These are phyloP conservation scores for Leucocoprinus sp. DNA, from an alignment of 768 basidiomycete genomes.

Conservation along the genomic window DNA sequence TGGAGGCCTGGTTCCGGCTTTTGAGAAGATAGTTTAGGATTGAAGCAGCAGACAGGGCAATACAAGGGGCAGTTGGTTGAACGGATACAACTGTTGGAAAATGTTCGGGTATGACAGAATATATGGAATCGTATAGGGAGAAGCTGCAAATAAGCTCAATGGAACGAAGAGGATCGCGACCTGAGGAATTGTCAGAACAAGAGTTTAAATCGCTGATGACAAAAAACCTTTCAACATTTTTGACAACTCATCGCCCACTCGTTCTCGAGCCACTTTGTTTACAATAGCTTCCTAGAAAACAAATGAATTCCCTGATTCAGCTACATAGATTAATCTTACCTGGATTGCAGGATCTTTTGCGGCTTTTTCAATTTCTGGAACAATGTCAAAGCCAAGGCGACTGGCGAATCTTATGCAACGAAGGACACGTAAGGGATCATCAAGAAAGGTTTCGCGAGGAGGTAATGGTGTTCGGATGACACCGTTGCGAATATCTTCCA, in stretches of 20 bases:
- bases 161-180: slow-evolving; percentile 63
- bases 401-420: slow-evolving; percentile 89
- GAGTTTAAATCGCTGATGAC: background rate
- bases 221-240: slow-evolving; percentile 87
- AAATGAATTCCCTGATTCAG: background rate
- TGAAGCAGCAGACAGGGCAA: slow-evolving; percentile 46
- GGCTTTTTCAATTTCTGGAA: slow-evolving; percentile 55
- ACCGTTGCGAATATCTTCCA: slow-evolving; percentile 73
- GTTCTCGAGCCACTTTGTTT: slow-evolving; percentile 81
- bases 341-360: slow-evolving; percentile 57
- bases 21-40: slow-evolving; percentile 46
- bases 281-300: slow-evolving; percentile 50
- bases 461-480: slow-evolving; percentile 84
- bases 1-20: slow-evolving; percentile 14
- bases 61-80: slow-evolving; percentile 26
- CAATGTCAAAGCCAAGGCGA: slow-evolving; percentile 77
- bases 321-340: slow-evolving; percentile 29
- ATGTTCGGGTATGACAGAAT: slow-evolving; percentile 43
- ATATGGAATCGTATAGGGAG: slow-evolving; percentile 60
- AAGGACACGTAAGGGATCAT: slow-evolving; percentile 91
- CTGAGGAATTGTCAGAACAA: slow-evolving; percentile 27
- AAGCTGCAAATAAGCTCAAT: slow-evolving; percentile 70
- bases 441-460: slow-evolving; percentile 81
- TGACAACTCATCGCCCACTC: slow-evolving; percentile 84
- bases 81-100: slow-evolving; percentile 37